Conservation (phyloP, 345 rosid genomes). For the Corchorus capsularis region DNA sequence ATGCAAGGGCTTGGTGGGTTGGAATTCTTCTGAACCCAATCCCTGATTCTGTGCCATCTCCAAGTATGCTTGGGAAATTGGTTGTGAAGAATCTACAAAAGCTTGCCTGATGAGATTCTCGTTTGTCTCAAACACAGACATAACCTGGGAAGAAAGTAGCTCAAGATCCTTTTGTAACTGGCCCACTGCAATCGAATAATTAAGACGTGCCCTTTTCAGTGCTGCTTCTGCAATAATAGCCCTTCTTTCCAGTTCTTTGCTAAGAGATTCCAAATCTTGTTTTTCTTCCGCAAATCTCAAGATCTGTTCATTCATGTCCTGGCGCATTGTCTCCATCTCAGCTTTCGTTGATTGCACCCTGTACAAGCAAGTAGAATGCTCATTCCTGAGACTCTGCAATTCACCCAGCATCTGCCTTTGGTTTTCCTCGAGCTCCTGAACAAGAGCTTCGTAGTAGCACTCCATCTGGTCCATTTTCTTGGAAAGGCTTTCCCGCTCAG, state of each 20-base stretch:
- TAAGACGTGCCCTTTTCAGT: slow-evolving; percentile 91
- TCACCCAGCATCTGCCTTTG: slow-evolving; percentile 91
- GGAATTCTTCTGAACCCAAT: slow-evolving; percentile 38
- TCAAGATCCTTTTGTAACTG: slow-evolving; percentile 97
- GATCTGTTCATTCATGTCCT: slow-evolving; percentile 60
- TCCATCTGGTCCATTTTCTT: slow-evolving; percentile 99
- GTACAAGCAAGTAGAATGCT: slow-evolving; percentile 77
- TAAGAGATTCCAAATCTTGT: slow-evolving; percentile 53
- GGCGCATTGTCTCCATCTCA: slow-evolving; percentile 80
- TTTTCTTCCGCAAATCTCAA: slow-evolving; percentile 71
- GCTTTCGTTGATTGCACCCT: slow-evolving; percentile 69
- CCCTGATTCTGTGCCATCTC: slow-evolving; percentile 36
- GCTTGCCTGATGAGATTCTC: slow-evolving; percentile 91
- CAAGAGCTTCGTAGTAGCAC: slow-evolving; percentile 89
- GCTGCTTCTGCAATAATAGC: slow-evolving; percentile 81
- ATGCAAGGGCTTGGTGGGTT: slow-evolving; percentile 39
- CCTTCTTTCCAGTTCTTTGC: slow-evolving; percentile 81
- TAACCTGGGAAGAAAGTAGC: slow-evolving; percentile 84
- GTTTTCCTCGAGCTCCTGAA: slow-evolving; percentile 97
- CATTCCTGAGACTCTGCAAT: slow-evolving; percentile 87
- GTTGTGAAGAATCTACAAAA: slow-evolving; percentile 58
- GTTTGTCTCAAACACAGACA: slow-evolving; percentile 86
- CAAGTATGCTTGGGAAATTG: slow-evolving; percentile 36
- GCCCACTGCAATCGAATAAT: slow-evolving; percentile 90
- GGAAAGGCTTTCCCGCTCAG: slow-evolving; percentile 78